These are phyloP conservation scores for Pyrenophora seminiperda DNA, from an alignment of 2,329 filamentous ascomycete genomes.

Conservation along the genomic window DNA sequence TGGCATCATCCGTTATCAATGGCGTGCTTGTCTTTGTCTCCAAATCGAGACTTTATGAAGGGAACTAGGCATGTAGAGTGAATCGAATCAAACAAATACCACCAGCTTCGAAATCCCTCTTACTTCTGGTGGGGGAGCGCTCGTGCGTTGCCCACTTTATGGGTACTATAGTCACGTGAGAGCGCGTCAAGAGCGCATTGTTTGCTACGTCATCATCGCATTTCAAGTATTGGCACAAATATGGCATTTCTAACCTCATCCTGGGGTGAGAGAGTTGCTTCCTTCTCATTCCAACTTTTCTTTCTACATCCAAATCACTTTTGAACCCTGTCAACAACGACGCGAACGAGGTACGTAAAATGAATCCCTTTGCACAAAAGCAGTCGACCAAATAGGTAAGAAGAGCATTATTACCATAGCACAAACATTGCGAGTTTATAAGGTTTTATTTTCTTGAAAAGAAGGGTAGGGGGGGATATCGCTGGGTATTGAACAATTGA, in stretches of 20 bases:
- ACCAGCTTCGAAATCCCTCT: slow-evolving; percentile 14
- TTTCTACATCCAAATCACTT: neutral
- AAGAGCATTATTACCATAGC: too few species aligned
- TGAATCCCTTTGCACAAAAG: too few species aligned
- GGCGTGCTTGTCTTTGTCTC: slow-evolving; percentile 35
- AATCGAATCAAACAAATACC: slow-evolving; percentile 40
- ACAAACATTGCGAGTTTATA: too few species aligned
- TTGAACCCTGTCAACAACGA: neutral
- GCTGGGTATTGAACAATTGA: too few species aligned
- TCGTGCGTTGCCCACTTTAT: neutral
- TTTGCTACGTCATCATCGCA: slow-evolving; percentile 6
- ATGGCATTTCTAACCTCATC: too few species aligned
- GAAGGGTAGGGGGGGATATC: too few species aligned
- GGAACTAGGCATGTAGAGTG: slow-evolving; percentile 43
- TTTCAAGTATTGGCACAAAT: too few species aligned
- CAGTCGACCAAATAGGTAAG: too few species aligned
- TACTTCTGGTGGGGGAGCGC: neutral
- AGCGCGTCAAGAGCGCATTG: slow-evolving; percentile 5
- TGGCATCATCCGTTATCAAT: slow-evolving; percentile 22
- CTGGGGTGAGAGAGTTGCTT: too few species aligned
- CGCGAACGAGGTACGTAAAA: too few species aligned
- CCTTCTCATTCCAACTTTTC: too few species aligned
- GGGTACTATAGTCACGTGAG: slow-evolving; percentile 12
- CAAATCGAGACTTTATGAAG: slow-evolving; percentile 31
- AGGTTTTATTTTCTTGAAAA: too few species aligned